Conservation (phyloP, 2,329 filamentous ascomycete genomes). For the Trichoderma sp. region DNA sequence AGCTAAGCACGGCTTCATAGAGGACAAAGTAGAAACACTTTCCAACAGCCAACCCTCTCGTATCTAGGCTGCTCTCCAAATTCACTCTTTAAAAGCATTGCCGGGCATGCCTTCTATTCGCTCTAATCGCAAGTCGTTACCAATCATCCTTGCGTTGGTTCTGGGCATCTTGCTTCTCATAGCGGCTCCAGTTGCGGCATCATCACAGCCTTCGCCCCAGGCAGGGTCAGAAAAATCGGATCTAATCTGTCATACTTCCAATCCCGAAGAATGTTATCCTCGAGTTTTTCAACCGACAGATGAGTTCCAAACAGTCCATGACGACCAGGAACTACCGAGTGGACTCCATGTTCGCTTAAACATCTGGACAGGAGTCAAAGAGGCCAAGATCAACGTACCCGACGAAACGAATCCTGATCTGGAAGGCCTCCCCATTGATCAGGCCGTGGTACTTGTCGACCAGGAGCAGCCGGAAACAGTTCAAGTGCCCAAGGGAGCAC, state of each 20-base stretch:
- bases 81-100: neutral
- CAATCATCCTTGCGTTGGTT: slow-evolving; percentile 34
- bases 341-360: slow-evolving; percentile 70
- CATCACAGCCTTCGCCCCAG: slow-evolving; percentile 36
- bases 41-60: neutral
- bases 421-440: slow-evolving; percentile 57
- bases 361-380: slow-evolving; percentile 64
- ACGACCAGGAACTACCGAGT: slow-evolving; percentile 66
- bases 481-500: slow-evolving; percentile 54
- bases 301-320: slow-evolving; percentile 65
- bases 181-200: slow-evolving; percentile 36
- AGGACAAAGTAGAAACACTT: neutral
- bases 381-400: slow-evolving; percentile 68
- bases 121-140: slow-evolving; percentile 22
- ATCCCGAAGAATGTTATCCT: slow-evolving; percentile 67
- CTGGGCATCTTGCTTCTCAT: slow-evolving; percentile 38
- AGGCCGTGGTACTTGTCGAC: slow-evolving; percentile 60
- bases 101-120: slow-evolving; percentile 8
- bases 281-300: slow-evolving; percentile 65
- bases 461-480: slow-evolving; percentile 43
- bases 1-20: neutral
- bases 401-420: slow-evolving; percentile 53
- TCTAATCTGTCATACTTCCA: slow-evolving; percentile 66
- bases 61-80: neutral
- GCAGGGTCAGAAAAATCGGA: slow-evolving; percentile 40